Conservation (phyloP, 768 basidiomycete species). For the Dacryopinax spathularia region DNA sequence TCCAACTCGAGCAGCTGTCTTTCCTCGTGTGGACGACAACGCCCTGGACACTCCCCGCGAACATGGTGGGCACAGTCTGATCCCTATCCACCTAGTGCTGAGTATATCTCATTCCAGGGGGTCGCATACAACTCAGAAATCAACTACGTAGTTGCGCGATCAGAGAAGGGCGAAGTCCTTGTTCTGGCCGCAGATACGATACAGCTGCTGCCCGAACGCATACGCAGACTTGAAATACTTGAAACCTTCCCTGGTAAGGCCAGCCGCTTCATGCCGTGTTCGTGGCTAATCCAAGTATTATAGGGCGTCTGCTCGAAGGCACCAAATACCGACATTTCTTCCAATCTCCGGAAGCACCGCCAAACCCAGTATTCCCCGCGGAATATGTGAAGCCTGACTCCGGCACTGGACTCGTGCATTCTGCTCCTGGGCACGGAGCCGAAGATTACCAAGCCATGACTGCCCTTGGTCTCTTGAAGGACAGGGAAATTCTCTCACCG, state of each 20-base stretch:
- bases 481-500: slow-evolving; percentile 51
- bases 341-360: slow-evolving; percentile 14
- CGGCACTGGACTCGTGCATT: slow-evolving; percentile 93
- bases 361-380: slow-evolving; percentile 46
- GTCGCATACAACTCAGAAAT: slow-evolving; percentile 71
- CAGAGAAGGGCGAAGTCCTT: slow-evolving; percentile 15
- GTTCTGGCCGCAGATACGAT: slow-evolving; percentile 28
- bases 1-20: slow-evolving; percentile 11
- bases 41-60: slow-evolving; percentile 90
- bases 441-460: slow-evolving; percentile 76
- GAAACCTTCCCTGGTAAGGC: slow-evolving; percentile 17
- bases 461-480: slow-evolving; percentile 34
- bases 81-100: not conserved
- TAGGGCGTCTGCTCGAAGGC: slow-evolving; percentile 15
- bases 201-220: slow-evolving; percentile 15
- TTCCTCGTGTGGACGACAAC: slow-evolving; percentile 94
- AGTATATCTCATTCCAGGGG: slow-evolving; percentile 46
- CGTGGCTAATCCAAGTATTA: not conserved
- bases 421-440: slow-evolving; percentile 83
- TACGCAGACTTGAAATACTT: slow-evolving; percentile 2
- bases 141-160: slow-evolving; percentile 42
- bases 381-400: slow-evolving; percentile 69
- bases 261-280: not conserved
- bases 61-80: slow-evolving; percentile 51
- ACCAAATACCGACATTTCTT: slow-evolving; percentile 17